Evolutionary conservation across 768 basidiomycete species (phyloP).

Genomic region (Mycena belliarum): DNA sequence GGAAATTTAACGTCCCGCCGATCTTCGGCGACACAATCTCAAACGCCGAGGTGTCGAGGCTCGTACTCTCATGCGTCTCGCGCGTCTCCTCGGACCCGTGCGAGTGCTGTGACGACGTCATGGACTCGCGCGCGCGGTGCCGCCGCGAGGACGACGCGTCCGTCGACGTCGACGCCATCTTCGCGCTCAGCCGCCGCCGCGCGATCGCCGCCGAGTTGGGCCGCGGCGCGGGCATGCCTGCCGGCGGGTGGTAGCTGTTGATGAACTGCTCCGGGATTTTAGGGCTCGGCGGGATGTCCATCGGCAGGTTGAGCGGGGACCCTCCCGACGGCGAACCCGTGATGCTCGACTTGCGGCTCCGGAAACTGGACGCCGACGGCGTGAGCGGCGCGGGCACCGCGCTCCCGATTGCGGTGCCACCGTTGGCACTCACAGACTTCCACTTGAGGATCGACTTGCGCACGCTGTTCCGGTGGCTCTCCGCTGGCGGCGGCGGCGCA

Average conservation of each 20-base stretch:
- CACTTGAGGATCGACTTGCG: constrained; percentile 78
- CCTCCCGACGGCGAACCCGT: constrained; percentile 12
- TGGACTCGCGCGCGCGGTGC: constrained; percentile 32
- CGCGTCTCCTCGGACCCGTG: constrained; percentile 31
- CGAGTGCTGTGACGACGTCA: constrained; percentile 38
- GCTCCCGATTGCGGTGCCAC: neutral
- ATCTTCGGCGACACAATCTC: constrained; percentile 62
- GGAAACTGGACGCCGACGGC: constrained; percentile 19
- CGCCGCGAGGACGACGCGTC: constrained; percentile 32
- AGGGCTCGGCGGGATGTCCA: constrained; percentile 65
- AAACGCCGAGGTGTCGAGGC: constrained; percentile 66
- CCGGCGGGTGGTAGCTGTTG: constrained; percentile 15
- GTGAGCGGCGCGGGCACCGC: constrained; percentile 21
- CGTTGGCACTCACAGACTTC: constrained; percentile 46
- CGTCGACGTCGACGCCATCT: constrained; percentile 35
- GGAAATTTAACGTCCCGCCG: constrained; percentile 50
- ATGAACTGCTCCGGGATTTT: constrained; percentile 56
- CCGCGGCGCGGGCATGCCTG: constrained; percentile 19
- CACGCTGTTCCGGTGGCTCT: constrained; percentile 43
- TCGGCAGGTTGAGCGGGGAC: constrained; percentile 26
- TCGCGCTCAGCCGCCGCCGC: constrained; percentile 29
- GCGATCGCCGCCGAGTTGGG: constrained; percentile 20
- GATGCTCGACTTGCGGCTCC: constrained; percentile 14
- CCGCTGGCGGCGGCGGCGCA: constrained; percentile 12
- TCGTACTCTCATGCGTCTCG: constrained; percentile 33